Conservation (phyloP, 1,284 basidiomycete species). For the Irpex sp. region DNA sequence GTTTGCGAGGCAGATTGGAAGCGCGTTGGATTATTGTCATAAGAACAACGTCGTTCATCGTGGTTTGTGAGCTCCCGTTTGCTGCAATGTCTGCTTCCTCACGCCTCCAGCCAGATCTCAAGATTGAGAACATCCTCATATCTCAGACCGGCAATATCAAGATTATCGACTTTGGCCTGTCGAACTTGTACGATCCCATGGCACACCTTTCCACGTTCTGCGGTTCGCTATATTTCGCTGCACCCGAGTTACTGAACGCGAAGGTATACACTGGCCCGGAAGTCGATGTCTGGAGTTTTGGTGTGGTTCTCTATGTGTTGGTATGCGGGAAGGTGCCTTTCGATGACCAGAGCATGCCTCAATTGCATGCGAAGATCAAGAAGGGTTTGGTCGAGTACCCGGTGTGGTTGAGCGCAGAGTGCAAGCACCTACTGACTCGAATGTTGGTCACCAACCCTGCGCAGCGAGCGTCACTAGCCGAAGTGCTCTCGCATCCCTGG, state of each 20-base stretch:
- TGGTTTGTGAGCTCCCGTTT: slow-evolving; percentile 46
- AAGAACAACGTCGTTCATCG: slow-evolving; percentile 97
- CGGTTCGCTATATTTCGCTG: slow-evolving; percentile 97
- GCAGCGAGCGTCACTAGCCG: slow-evolving; percentile 84
- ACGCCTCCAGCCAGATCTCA: slow-evolving; percentile 72
- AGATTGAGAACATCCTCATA: slow-evolving; percentile 99
- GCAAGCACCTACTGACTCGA: slow-evolving; percentile 92
- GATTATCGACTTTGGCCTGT: slow-evolving; percentile 99
- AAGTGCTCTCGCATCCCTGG: slow-evolving; percentile 95
- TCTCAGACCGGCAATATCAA: slow-evolving; percentile 99
- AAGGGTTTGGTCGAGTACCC: slow-evolving; percentile 97
- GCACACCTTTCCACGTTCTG: slow-evolving; percentile 94
- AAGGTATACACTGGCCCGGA: slow-evolving; percentile 97
- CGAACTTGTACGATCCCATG: slow-evolving; percentile 93
- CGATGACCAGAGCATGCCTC: slow-evolving; percentile 99
- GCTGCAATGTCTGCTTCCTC: slow-evolving; percentile 14
- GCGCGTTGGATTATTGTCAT: slow-evolving; percentile 97
- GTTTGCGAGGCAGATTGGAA: slow-evolving; percentile 97
- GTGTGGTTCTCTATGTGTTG: slow-evolving; percentile 96
- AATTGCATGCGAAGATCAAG: slow-evolving; percentile 98
- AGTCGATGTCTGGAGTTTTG: slow-evolving; percentile 99
- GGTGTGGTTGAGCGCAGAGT: slow-evolving; percentile 97
- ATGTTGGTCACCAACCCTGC: slow-evolving; percentile 98
- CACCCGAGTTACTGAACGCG: slow-evolving; percentile 96
- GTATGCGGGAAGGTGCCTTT: slow-evolving; percentile 99